A percentile compares a stretch with the other conserved stretches of the same genome.
Evolutionary conservation across 129 eudicot genomes (phyloP).

Genomic region (Lactuca sativa): DNA sequence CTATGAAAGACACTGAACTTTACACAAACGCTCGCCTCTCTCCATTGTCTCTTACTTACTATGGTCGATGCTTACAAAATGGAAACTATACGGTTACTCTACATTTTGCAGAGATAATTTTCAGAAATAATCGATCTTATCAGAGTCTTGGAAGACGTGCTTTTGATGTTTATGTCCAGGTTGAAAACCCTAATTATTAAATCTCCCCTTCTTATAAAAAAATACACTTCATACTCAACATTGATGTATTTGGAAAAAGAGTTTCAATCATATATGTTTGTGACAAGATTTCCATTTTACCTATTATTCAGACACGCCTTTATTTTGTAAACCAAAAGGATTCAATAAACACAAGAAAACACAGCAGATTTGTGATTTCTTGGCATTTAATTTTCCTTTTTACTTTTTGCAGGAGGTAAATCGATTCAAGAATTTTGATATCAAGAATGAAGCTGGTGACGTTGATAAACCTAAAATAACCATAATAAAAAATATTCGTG

Average conservation of each 20-base stretch:
- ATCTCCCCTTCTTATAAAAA: too few species aligned
- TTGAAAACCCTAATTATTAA: background rate
- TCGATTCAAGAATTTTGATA: constrained; percentile 43
- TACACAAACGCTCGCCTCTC: constrained; percentile 53
- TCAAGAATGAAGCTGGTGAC: constrained; percentile 43
- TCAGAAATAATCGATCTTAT: constrained; percentile 42
- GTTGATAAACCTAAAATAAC: constrained; percentile 32
- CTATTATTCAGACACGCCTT: too few species aligned
- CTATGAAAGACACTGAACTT: constrained; percentile 45
- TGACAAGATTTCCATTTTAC: too few species aligned
- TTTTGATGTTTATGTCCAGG: constrained; percentile 78
- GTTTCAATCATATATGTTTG: too few species aligned
- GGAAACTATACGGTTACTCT: constrained; percentile 64
- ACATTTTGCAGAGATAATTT: constrained; percentile 64
- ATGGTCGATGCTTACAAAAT: constrained; percentile 56
- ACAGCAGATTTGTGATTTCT: background rate
- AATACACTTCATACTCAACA: too few species aligned
- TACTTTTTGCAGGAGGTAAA: constrained; percentile 37
- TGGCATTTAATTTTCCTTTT: background rate
- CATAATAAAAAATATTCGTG: constrained; percentile 16
- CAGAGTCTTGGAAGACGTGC: constrained; percentile 62
- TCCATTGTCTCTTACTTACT: constrained; percentile 60
- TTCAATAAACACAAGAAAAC: too few species aligned
- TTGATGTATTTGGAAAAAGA: too few species aligned
- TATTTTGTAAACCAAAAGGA: too few species aligned